phyloP scores from a whole-genome alignment of 805 yeast genomes.

The Metschnikowia henanensis region DNA sequence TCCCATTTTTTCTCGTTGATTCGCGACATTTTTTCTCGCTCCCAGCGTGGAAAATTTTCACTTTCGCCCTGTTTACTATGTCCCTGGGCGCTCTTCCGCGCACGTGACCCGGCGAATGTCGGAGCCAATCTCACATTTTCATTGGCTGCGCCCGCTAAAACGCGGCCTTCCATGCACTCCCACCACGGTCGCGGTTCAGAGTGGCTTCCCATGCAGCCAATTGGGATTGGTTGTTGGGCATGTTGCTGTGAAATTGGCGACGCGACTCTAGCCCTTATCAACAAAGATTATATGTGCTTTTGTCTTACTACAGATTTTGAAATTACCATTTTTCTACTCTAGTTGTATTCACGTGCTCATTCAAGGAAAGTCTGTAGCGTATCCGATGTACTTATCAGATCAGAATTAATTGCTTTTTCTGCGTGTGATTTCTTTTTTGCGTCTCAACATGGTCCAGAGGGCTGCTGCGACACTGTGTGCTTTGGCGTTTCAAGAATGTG shows the following conservation, averaged over 20 bases:
- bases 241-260: not conserved
- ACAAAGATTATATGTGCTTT: too few relatives aligned
- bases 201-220: not conserved
- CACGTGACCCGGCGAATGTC: slow-evolving; percentile 23
- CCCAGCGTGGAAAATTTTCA: slow-evolving; percentile 14
- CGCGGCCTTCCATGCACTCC: slow-evolving; percentile 6
- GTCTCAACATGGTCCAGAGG: slow-evolving; percentile 2
- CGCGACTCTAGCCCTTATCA: not conserved
- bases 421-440: slow-evolving; percentile 1
- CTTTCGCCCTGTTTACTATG: slow-evolving; percentile 11
- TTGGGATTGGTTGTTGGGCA: not conserved
- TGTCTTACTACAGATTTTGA: not conserved
- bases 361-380: too few relatives aligned
- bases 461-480: not conserved
- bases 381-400: not conserved
- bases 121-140: slow-evolving; percentile 13
- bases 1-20: slow-evolving; percentile 8
- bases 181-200: slow-evolving; percentile 3
- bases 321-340: too few relatives aligned
- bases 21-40: slow-evolving; percentile 15
- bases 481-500: not conserved
- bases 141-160: slow-evolving; percentile 8
- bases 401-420: slow-evolving; percentile 1
- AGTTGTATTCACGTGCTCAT: too few relatives aligned
- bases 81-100: slow-evolving; percentile 13